Evolutionary conservation across 1,284 basidiomycete species (phyloP).

Genomic region (Ceraceosorus bombacis): DNA sequence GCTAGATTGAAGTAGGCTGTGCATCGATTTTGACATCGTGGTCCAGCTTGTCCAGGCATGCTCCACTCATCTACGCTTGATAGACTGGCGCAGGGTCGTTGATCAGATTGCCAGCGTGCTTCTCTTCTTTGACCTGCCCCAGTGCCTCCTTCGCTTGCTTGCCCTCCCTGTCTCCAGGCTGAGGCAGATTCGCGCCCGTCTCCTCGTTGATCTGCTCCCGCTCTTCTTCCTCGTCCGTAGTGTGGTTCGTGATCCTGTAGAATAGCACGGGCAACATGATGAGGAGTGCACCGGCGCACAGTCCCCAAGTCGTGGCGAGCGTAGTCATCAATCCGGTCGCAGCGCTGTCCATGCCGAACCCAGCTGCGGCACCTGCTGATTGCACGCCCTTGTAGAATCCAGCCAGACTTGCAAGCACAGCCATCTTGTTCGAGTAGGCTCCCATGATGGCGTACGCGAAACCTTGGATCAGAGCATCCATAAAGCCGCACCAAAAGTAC

Average conservation of each 20-base stretch:
- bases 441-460: conserved; percentile 36
- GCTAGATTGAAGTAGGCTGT: no score
- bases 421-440: conserved; percentile 34
- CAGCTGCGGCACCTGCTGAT: conserved; percentile 32
- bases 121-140: no score
- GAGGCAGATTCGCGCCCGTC: no score
- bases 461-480: conserved; percentile 15
- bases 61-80: no score
- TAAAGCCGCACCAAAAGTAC: conserved; percentile 36
- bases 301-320: conserved; percentile 34
- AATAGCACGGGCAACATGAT: conserved; percentile 30
- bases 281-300: conserved; percentile 30
- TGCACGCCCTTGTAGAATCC: conserved; percentile 40
- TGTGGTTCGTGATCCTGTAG: conserved; percentile 29
- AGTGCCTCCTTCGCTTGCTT: no score
- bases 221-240: conserved; percentile 9
- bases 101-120: no score
- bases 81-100: no score
- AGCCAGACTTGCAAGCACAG: conserved; percentile 36
- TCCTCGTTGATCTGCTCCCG: background rate
- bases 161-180: no score
- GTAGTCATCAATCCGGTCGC: conserved; percentile 20
- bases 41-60: no score
- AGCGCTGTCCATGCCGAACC: conserved; percentile 27
- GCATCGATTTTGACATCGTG: no score